A percentile compares a stretch with the other conserved stretches of the same genome.
Evolutionary conservation across 352 stramenopile species (phyloP).

Genomic region (Pythium folliculosum): DNA sequence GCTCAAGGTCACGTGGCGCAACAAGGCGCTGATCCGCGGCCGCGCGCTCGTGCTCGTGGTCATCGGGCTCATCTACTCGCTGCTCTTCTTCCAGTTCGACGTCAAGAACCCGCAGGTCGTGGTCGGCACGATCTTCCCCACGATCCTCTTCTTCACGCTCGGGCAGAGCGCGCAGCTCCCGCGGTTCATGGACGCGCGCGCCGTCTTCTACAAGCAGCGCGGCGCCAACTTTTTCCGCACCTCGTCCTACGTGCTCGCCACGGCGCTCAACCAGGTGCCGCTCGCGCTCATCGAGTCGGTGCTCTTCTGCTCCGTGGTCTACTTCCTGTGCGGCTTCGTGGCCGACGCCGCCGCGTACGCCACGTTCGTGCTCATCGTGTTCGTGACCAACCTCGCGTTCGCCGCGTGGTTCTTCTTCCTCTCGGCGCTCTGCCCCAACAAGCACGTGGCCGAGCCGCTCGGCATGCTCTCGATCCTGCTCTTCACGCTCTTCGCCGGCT

Average conservation of each 20-base stretch:
- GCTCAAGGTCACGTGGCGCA: slow-evolving; percentile 51
- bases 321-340: slow-evolving; percentile 37
- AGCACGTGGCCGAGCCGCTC: slow-evolving; percentile 42
- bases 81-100: slow-evolving; percentile 42
- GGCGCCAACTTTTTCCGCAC: slow-evolving; percentile 67
- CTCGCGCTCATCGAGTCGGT: slow-evolving; percentile 34
- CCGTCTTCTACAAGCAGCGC: slow-evolving; percentile 52
- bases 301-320: slow-evolving; percentile 44
- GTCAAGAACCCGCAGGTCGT: slow-evolving; percentile 34
- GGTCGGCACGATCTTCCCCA: slow-evolving; percentile 76
- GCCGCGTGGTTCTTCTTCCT: slow-evolving; percentile 48
- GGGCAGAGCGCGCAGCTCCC: slow-evolving; percentile 74
- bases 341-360: slow-evolving; percentile 30
- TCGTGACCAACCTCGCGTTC: slow-evolving; percentile 44
- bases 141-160: slow-evolving; percentile 75
- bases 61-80: slow-evolving; percentile 47
- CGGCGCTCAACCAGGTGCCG: slow-evolving; percentile 29
- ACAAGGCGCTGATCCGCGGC: slow-evolving; percentile 38
- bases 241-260: slow-evolving; percentile 62
- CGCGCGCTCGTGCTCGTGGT: slow-evolving; percentile 40
- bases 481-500: slow-evolving; percentile 55
- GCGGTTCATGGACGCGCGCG: slow-evolving; percentile 59
- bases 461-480: slow-evolving; percentile 42
- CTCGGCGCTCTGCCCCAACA: slow-evolving; percentile 27
- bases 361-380: slow-evolving; percentile 37